A percentile compares a stretch with the other conserved stretches of the same genome.
phyloP scores from a whole-genome alignment of 768 basidiomycete species.

The Lentinus tigrinus region DNA sequence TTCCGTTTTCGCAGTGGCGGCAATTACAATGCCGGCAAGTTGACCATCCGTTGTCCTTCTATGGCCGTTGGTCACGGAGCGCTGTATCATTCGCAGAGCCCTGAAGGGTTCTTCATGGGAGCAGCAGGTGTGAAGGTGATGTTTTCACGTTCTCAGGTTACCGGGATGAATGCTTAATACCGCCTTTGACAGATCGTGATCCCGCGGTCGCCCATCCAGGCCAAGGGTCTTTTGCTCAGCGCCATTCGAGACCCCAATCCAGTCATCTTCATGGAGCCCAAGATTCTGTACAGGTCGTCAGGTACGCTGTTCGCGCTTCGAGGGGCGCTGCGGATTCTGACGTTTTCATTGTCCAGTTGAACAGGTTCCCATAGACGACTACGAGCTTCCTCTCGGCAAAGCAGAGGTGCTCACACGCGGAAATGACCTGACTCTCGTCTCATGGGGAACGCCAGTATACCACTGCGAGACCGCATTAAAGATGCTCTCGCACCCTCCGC shows the following conservation, averaged over 20 bases:
- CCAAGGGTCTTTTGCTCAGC: conserved; percentile 86
- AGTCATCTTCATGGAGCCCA: conserved; percentile 93
- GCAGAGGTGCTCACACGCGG: conserved; percentile 78
- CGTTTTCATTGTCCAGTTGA: conserved; percentile 54
- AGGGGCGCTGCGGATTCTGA: neutral
- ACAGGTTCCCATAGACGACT: conserved; percentile 91
- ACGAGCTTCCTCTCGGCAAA: conserved; percentile 73
- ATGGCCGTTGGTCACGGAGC: conserved; percentile 94
- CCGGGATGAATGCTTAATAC: neutral
- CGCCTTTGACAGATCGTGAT: conserved; percentile 62
- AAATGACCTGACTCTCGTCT: conserved; percentile 82
- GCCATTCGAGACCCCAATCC: conserved; percentile 93
- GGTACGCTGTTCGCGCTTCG: conserved; percentile 38
- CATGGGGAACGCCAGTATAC: conserved; percentile 94
- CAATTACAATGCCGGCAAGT: conserved; percentile 73
- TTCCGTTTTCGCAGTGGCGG: conserved; percentile 88
- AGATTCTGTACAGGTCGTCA: conserved; percentile 89
- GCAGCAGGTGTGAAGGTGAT: conserved; percentile 83
- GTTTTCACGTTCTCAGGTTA: neutral
- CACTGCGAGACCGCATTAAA: conserved; percentile 84
- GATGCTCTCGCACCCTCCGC: conserved; percentile 66
- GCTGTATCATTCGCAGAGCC: conserved; percentile 92
- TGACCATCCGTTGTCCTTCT: conserved; percentile 82
- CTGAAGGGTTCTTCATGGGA: conserved; percentile 92
- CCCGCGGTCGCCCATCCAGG: conserved; percentile 91